A percentile compares a stretch with the other conserved stretches of the same genome.
phyloP scores from a whole-genome alignment of 2,329 filamentous ascomycete genomes.

The Fusarium nygamai region DNA sequence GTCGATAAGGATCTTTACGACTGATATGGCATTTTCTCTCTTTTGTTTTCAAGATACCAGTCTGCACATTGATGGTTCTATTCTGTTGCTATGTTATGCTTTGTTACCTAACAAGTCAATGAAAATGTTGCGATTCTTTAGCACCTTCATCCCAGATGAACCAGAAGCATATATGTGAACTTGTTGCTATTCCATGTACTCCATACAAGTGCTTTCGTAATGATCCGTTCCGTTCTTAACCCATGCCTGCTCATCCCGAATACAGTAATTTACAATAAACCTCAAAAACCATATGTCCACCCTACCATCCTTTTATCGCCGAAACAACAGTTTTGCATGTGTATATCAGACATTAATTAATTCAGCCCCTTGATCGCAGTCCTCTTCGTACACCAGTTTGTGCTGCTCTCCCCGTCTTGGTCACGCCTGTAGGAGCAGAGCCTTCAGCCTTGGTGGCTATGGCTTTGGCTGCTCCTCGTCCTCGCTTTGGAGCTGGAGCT shows the following conservation, averaged over 20 bases:
- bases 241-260: not conserved
- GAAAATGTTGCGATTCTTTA: not conserved
- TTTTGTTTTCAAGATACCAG: slow-evolving; percentile 3
- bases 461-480: slow-evolving; percentile 17
- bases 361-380: slow-evolving; percentile 31
- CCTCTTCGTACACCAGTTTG: slow-evolving; percentile 30
- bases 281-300: not conserved
- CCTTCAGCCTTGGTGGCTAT: slow-evolving; percentile 9
- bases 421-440: slow-evolving; percentile 28
- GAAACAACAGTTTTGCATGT: not conserved
- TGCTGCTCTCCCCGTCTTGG: slow-evolving; percentile 31
- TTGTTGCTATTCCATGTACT: not conserved
- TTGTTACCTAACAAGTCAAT: not conserved
- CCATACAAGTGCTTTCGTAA: not conserved
- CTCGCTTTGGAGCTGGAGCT: slow-evolving; percentile 20
- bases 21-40: not conserved
- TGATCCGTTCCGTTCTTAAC: not conserved
- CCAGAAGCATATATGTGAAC: not conserved
- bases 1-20: slow-evolving; percentile 45
- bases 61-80: not conserved
- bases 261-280: not conserved
- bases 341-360: not conserved
- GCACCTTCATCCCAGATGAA: not conserved
- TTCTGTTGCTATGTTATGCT: not conserved
- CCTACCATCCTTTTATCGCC: not conserved